Evolutionary conservation across 2,329 filamentous ascomycete species (phyloP).

Genomic region (Meredithiella fracta): DNA sequence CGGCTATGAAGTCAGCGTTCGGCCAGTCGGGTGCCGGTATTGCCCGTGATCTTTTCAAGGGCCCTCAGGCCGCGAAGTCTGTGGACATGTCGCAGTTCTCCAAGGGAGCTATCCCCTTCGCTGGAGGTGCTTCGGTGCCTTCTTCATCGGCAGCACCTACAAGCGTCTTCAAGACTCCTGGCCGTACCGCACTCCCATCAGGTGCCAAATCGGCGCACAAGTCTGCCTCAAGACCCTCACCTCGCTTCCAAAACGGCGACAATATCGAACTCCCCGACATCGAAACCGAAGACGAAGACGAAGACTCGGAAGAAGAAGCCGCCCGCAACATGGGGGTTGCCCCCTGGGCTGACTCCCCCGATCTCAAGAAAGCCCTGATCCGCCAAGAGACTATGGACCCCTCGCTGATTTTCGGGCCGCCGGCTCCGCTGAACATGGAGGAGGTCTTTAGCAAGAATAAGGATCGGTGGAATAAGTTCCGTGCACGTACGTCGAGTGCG

Average conservation of each 20-base stretch:
- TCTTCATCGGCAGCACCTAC: slow-evolving; percentile 24
- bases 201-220: slow-evolving; percentile 42
- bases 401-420: slow-evolving; percentile 72
- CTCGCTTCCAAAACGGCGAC: slow-evolving; percentile 76
- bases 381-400: slow-evolving; percentile 77
- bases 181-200: slow-evolving; percentile 28
- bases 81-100: slow-evolving; percentile 77
- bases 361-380: slow-evolving; percentile 57
- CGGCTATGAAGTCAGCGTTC: slow-evolving; percentile 44
- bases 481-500: slow-evolving; percentile 79
- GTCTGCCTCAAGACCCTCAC: slow-evolving; percentile 49
- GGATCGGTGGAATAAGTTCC: slow-evolving; percentile 72
- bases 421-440: slow-evolving; percentile 81
- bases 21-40: slow-evolving; percentile 32
- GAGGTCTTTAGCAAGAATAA: slow-evolving; percentile 88
- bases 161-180: slow-evolving; percentile 52
- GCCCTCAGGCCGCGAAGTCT: slow-evolving; percentile 39
- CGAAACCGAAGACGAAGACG: slow-evolving; percentile 79
- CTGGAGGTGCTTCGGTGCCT: slow-evolving; percentile 27
- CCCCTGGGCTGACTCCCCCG: slow-evolving; percentile 82
- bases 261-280: slow-evolving; percentile 88
- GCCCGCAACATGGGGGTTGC: slow-evolving; percentile 10
- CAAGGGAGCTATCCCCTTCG: slow-evolving; percentile 80
- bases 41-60: slow-evolving; percentile 47
- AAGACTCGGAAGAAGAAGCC: slow-evolving; percentile 36